Evolutionary conservation across 176 grass and related monocot genomes (phyloP).

Genomic region (Oryza rufipogon): DNA sequence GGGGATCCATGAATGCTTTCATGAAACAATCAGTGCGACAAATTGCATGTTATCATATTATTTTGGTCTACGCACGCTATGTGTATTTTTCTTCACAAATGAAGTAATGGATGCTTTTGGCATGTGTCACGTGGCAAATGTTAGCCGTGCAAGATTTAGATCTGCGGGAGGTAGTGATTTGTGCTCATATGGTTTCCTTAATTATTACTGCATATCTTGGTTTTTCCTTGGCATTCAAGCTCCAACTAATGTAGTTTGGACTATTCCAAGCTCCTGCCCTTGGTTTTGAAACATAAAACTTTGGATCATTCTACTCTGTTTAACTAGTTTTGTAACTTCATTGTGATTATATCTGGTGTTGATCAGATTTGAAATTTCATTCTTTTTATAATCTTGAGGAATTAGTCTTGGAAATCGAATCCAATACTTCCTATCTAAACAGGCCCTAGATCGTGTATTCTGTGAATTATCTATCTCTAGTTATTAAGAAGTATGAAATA

Average conservation of each 20-base stretch:
- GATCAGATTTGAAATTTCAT: conserved; percentile 6
- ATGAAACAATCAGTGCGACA: conserved; percentile 9
- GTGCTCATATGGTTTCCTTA: background rate
- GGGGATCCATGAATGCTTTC: background rate
- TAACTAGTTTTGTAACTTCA: background rate
- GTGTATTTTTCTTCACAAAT: background rate
- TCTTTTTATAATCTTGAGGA: background rate
- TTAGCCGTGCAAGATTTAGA: background rate
- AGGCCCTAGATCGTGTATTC: background rate
- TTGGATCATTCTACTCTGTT: background rate
- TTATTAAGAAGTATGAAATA: conserved; percentile 1
- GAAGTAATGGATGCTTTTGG: background rate
- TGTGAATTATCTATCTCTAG: background rate
- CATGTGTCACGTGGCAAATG: background rate
- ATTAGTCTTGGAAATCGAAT: background rate
- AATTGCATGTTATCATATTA: background rate
- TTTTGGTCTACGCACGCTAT: background rate
- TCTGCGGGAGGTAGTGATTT: background rate
- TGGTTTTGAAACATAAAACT: background rate
- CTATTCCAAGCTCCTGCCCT: background rate
- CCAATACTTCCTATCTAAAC: background rate
- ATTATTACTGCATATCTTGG: background rate
- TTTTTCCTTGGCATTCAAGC: background rate
- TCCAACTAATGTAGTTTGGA: background rate
- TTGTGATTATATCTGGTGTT: background rate